phyloP scores from a whole-genome alignment of 805 yeast genomes.

The Wickerhamiella occidentalis region DNA sequence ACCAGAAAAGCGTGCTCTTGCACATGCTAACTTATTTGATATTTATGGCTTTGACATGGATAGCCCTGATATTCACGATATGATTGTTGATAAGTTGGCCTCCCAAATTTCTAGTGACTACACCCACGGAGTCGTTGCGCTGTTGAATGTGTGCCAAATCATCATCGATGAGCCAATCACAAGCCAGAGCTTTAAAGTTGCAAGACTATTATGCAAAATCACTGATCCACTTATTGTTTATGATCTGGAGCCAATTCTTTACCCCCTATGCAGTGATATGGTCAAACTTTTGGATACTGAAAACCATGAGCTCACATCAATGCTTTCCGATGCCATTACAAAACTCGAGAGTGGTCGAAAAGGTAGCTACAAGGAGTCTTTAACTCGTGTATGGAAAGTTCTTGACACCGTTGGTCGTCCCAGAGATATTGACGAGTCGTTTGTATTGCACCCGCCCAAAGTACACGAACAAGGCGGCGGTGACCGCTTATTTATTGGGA shows the following conservation, averaged over 20 bases:
- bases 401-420: neutral
- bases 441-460: neutral
- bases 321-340: neutral
- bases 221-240: neutral
- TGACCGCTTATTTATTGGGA: neutral
- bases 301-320: neutral
- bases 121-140: neutral
- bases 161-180: neutral
- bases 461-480: neutral
- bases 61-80: neutral
- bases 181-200: neutral
- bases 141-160: neutral
- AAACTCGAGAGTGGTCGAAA: neutral
- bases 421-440: neutral
- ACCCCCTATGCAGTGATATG: neutral
- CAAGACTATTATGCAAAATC: neutral
- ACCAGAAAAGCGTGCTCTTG: neutral
- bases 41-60: neutral
- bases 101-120: neutral
- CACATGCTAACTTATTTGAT: neutral
- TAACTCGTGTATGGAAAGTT: neutral
- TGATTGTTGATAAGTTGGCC: slow-evolving; percentile 1
- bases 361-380: neutral
- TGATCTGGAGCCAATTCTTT: slow-evolving; percentile 2
- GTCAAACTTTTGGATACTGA: neutral